Evolutionary conservation across 1,139 yeast species (phyloP), one percentile per base, ranked within the genome.

Genomic region (Saccharomyces hybrid): DNA sequence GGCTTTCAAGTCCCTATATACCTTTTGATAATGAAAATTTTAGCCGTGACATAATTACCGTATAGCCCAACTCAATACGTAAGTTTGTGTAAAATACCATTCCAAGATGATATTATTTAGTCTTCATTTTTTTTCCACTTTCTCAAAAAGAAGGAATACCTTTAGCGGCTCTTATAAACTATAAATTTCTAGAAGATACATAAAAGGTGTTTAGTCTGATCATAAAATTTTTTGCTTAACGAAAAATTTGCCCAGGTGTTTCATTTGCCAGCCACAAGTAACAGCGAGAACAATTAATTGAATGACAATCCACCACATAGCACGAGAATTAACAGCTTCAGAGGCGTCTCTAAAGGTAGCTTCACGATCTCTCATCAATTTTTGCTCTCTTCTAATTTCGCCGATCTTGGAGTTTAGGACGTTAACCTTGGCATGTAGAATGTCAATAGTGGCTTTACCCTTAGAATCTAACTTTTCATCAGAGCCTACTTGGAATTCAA

Each of bases 201-300:
- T 20, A 38, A 46, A 16, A 23, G 25, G 38, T 3, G 9, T n/a
- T 46, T 9, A 16, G 7, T 26, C 6, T 26, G 6, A 14, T 66
- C 73, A 82, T 53, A 82, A 81, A 42, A 82, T 76, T 67, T 83
- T 83, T 66, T 82, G 85, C 69, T 84, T 84, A 54, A 81, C 79
- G 65, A 84, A 84, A 73, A 84, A 83, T 23, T 82, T 73, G 62
- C 82, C 79, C 57, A 84, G 72, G 56, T 82, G 86, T 58, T 78
- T 74, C 66, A 84, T 69, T 70, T 86, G 93, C 84, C 88, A 86
- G 42, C 80, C 75, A 61, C 91, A 83, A n/a, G 85, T 80, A 26
- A 73, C 73, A 20, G 80, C 77, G 49, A 85, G 72, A 1, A 81
- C 83, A 51, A 78, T 61, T 42, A 83, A 61, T 70, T 86, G 91